Conservation (phyloP, 306 rosid genomes). For the Lotus japonicus region DNA sequence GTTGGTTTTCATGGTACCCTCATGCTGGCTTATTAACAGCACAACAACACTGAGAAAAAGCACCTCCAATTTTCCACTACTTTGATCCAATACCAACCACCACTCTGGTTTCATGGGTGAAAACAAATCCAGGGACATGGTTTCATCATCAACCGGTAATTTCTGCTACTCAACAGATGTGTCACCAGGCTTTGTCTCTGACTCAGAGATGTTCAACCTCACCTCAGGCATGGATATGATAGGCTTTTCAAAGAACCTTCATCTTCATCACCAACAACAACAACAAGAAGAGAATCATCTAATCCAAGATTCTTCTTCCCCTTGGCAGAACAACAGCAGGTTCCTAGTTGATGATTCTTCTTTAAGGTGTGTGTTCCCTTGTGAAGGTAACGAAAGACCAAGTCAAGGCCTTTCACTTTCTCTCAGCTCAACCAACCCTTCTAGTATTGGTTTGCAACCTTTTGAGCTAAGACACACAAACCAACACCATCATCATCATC, state of each 20-base stretch:
- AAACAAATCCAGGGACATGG: slow-evolving; percentile 43
- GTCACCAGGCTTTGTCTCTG: slow-evolving; percentile 43
- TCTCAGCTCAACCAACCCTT: slow-evolving; percentile 65
- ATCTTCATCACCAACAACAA: slow-evolving; percentile 20
- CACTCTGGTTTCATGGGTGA: slow-evolving; percentile 13
- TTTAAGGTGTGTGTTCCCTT: slow-evolving; percentile 71
- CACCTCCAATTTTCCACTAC: slow-evolving; percentile 8
- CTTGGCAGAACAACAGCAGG: slow-evolving; percentile 38
- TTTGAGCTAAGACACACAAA: slow-evolving; percentile 58
- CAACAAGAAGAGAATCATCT: slow-evolving; percentile 38
- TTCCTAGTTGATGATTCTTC: slow-evolving; percentile 64
- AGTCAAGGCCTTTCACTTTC: slow-evolving; percentile 95
- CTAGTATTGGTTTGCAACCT: slow-evolving; percentile 56
- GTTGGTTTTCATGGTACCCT: slow-evolving; percentile 37
- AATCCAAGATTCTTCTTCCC: slow-evolving; percentile 23
- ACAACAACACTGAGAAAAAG: slow-evolving; percentile 2
- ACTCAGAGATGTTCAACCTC: slow-evolving; percentile 68
- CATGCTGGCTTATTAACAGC: slow-evolving; percentile 40
- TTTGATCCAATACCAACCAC: background rate
- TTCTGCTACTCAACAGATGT: slow-evolving; percentile 51
- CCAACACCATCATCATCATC: background rate
- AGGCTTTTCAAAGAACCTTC: slow-evolving; percentile 52
- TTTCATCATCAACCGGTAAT: slow-evolving; percentile 34
- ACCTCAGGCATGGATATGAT: slow-evolving; percentile 69
- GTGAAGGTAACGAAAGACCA: slow-evolving; percentile 79